These are phyloP conservation scores for Lactarius evosmus DNA, from an alignment of 768 basidiomycete species.

Conservation along the genomic window DNA sequence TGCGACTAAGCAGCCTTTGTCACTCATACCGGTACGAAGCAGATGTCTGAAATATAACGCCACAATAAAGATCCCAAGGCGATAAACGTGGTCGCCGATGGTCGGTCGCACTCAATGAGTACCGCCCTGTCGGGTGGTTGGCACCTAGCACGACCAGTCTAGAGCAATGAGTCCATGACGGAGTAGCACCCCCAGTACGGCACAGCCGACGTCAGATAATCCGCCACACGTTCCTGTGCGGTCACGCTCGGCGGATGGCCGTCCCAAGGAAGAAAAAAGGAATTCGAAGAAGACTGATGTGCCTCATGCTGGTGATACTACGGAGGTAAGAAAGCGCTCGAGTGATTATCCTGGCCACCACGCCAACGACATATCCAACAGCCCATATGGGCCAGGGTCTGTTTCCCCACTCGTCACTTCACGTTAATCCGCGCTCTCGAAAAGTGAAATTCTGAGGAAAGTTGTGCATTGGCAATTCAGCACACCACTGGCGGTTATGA, in stretches of 20 bases:
- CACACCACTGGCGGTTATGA: no score
- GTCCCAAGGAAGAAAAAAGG: not conserved
- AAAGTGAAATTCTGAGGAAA: not conserved
- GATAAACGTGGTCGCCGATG: not conserved
- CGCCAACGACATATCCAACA: not conserved
- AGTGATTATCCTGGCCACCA: not conserved
- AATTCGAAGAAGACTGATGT: not conserved
- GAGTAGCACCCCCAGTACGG: not conserved
- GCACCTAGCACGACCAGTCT: not conserved
- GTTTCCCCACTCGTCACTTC: not conserved
- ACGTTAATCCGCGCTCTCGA: not conserved
- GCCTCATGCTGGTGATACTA: not conserved
- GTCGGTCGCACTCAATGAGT: not conserved
- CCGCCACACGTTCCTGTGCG: not conserved
- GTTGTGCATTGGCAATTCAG: no score
- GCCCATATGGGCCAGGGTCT: not conserved
- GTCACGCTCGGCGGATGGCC: not conserved
- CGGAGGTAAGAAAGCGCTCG: not conserved
- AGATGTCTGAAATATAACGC: not conserved
- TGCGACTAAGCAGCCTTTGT: not conserved
- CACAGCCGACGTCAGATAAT: not conserved
- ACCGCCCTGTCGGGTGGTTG: not conserved
- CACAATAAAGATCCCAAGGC: not conserved
- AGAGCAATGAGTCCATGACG: not conserved
- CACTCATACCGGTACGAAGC: not conserved